Base-by-base conservation (phyloP, 2,329 filamentous ascomycete genomes). In the Aspergillus sp. region DNA sequence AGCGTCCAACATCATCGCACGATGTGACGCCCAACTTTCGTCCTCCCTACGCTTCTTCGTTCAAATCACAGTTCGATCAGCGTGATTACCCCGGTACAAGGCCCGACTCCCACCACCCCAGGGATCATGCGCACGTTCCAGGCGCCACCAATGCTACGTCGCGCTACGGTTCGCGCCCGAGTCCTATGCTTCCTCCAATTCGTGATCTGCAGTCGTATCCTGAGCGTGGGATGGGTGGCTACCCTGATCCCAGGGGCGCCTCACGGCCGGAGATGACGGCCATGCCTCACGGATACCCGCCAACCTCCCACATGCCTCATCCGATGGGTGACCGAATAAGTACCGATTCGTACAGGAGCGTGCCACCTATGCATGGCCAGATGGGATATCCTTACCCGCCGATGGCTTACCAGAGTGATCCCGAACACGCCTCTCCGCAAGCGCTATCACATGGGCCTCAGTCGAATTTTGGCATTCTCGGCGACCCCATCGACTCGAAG, bases 381-480 rank as follows among this genome's bases (percentile, higher is more conserved):
- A 51, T 64, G 44, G 61, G 65, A 14, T 73, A 72, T 54, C 66
- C 63, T 9, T 70, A 70, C 56, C 62, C 68, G 27, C 56, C 56
- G 6, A 65, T 70, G 62, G 58, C 65, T 3, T 74, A 73, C 45
- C 64, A 64, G 17, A 66, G 62, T 27, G 71, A 75, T 19, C 62
- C 66, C 6, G 74, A 76, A 40, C 72, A 71, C 46, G 48, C 64
- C 27, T 71, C 73, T 14, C 65, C 70, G 7, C 65, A 65, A 23
- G 59, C 67, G 41, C 59, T 73, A 47, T 62, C 65, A 6, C 68
- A 68, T 27, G 64, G 67, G 8, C 70, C 70, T 8, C 71, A 73
- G 50, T 69, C 71, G 11, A 75, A 73, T 52, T 76, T 76, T 46
- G 73, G 73, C 9, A 70, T 75, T 15, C 65, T 77, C 57, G 71